Evolutionary conservation across 176 grass and related monocot species (phyloP).

Genomic region (Bonia amplexicaulis): DNA sequence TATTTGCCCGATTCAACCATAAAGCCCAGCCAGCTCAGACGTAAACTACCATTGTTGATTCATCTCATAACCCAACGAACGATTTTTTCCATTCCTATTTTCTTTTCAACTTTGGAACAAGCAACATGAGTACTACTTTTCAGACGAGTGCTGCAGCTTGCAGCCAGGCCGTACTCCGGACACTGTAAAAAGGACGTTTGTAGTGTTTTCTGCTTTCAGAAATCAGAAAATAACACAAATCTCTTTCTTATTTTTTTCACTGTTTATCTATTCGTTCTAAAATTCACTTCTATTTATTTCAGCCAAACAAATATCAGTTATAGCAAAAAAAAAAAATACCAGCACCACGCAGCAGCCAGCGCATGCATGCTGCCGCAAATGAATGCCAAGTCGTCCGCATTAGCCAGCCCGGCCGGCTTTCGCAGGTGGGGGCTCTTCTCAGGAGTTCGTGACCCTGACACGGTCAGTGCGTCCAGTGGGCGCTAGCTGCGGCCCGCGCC

Average conservation of each 20-base stretch:
- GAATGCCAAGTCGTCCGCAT: slow-evolving; percentile 33
- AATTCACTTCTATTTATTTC: no score
- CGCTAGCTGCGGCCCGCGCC: slow-evolving; percentile 1
- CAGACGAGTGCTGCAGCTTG: not conserved
- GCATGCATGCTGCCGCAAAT: slow-evolving; percentile 11
- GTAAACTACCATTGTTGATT: not conserved
- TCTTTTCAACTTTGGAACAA: not conserved
- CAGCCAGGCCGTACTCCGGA: not conserved
- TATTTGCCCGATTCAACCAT: not conserved
- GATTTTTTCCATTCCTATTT: not conserved
- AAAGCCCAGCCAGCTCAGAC: not conserved
- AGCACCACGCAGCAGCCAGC: not conserved
- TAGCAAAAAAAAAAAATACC: no score
- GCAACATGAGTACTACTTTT: not conserved
- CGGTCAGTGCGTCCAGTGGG: slow-evolving; percentile 26
- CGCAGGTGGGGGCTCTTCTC: not conserved
- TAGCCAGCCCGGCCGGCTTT: slow-evolving; percentile 5
- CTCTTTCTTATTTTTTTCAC: no score
- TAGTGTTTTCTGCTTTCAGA: no score
- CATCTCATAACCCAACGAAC: not conserved
- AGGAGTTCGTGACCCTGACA: slow-evolving; percentile 40
- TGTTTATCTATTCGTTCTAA: no score
- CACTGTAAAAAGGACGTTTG: not conserved
- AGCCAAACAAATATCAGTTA: no score
- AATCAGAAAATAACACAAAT: no score